Evolutionary conservation across 2,329 filamentous ascomycete species (phyloP), one percentile per base, ranked within the genome.

Genomic region (Neocucurbitaria cava): DNA sequence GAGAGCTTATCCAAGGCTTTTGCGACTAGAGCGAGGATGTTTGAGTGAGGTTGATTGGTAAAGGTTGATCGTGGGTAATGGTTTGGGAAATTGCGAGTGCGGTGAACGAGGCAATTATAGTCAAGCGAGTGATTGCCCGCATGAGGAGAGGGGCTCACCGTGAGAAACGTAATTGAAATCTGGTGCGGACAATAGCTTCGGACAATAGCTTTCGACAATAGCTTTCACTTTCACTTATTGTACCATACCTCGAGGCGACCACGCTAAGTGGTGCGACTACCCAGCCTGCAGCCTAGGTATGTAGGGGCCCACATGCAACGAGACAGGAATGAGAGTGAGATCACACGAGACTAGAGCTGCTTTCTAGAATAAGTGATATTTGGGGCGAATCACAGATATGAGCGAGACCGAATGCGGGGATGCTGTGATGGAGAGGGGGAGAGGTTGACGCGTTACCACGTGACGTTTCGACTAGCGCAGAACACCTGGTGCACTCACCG

Each of bases 21-120:
- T 56, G 48, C 36, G 38, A 52, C 36, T 21, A 54, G 18, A 46
- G 51, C 43, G 43, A 39, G 47, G 51, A 55, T 56, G 52, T 35
- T 47, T 48, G 50, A 44, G 35, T 50, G 46, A 38, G 30, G 40
- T 41, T 13, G 41, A 51, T 5, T 40, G 17, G 5, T 6, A 5
- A 23, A 23, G 21, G 11, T 21, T 40, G 10, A n/a, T 15, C 15
- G 38, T 5, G 18, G 10, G 8, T 11, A n/a, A 10, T 40, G 38
- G 21, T 15, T 23, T 23, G 6, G 38, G 38, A 40, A 40, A 21
- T 10, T 2, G 17, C 38, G 11, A 40, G 10, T 24, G 28, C 36
- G 21, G 20, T 40, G 11, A 24, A 7, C 1, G 38, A 11, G 20
- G 38, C 38, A 40, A 7, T 3, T 23, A 15, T n/a, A 40, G 38